phyloP scores from a whole-genome alignment of 345 rosid species.

The Hevea brasiliensis region DNA sequence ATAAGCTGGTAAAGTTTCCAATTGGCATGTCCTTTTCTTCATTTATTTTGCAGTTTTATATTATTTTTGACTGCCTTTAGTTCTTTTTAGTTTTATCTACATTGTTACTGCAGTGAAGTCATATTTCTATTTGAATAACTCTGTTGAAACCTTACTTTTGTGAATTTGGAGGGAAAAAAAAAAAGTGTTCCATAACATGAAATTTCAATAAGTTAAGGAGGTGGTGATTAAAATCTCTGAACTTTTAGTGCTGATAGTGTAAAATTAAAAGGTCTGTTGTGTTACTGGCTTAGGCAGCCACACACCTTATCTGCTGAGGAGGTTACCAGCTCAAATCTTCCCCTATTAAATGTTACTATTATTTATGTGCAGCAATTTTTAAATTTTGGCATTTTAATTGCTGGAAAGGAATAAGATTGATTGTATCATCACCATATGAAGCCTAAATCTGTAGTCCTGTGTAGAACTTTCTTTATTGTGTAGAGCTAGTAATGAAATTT shows the following conservation, averaged over 20 bases:
- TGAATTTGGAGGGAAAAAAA: neutral
- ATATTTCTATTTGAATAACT: neutral
- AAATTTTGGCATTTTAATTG: neutral
- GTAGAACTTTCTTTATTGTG: too few relatives aligned
- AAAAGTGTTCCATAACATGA: neutral
- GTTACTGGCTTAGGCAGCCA: neutral
- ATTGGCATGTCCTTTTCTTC: neutral
- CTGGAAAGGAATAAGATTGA: neutral
- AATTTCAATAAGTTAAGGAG: neutral
- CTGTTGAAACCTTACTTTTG: neutral
- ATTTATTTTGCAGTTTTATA: neutral
- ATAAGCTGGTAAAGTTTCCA: constrained; percentile 58
- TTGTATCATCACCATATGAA: too few relatives aligned
- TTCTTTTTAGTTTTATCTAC: neutral
- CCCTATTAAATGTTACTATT: too few relatives aligned
- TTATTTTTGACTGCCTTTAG: neutral
- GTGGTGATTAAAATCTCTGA: neutral
- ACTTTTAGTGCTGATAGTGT: neutral
- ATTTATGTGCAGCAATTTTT: too few relatives aligned
- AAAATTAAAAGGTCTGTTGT: neutral
- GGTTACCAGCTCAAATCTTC: neutral
- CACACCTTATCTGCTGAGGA: neutral
- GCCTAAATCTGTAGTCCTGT: too few relatives aligned
- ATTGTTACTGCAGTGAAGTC: neutral
- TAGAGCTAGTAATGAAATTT: too few relatives aligned